Base-by-base conservation (phyloP, 169 alveolate species). In the Babesia sp. region DNA sequence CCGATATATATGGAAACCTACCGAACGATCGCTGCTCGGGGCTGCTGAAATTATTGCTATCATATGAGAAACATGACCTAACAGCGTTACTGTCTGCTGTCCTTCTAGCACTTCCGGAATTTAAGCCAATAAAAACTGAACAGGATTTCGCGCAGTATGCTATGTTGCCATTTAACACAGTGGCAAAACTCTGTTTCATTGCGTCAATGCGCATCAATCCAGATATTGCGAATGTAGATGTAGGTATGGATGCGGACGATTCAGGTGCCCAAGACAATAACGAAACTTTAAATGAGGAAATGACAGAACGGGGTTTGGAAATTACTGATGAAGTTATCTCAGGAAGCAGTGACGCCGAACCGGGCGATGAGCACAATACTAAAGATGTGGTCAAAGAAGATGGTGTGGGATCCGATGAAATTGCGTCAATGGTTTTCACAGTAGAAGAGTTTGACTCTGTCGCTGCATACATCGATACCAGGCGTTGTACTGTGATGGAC, bases 171-270 rank as follows among this genome's bases (percentile, higher is more conserved):
- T 22, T 51, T 16, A 67, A 61, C 54, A 77, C 86, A 24, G 14
- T 77, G 26, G 86, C 76, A 20, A 77, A 77, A 48, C 54, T 77
- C 44, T 50, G 67, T 37, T 77, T 61, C 50, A 31, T 77, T 22
- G 86, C 82, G 12, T 8, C 71, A 12, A 66, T 77, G 81, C 58
- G 86, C 6, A 77, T 67, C 16, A 77, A 69, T 59, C 80, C 86
- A 33, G 59, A 59, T 18, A 42, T 44, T 31, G 51, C 69, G 16
- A 36, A 24, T 2, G 37, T 18, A 39, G 67, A 39, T 41, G 37
- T 46, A 8, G 78, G 28, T n/a, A 46, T 45, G 14, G 42, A 44
- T 6, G 18, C 39, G 36, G 58, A 72, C 4, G 68, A 50, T 2
- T 46, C 18, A 3, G 74, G 48, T 59, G 37, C 37, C 11, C 29